Conservation (phyloP, 805 yeast genomes). For the Metschnikowia lachancei region DNA sequence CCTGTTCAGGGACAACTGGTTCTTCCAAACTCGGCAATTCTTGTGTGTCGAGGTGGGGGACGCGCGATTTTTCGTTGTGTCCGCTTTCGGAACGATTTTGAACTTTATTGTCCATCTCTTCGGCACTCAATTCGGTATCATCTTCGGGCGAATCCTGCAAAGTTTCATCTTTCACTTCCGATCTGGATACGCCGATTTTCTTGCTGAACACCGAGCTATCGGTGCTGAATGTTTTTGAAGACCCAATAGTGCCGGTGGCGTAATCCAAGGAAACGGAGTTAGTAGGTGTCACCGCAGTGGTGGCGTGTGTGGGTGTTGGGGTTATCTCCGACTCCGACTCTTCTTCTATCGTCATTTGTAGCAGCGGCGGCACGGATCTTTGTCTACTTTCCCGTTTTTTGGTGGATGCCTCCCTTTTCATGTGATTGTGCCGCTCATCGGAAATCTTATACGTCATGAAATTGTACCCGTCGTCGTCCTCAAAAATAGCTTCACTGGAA, state of each 20-base stretch:
- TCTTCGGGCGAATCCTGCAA: conserved; percentile 2
- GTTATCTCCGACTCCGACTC: conserved; percentile 17
- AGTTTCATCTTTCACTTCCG: conserved; percentile 1
- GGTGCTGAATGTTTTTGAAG: conserved; percentile 9
- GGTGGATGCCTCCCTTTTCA: neutral
- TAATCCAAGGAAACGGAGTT: conserved; percentile 9
- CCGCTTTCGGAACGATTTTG: neutral
- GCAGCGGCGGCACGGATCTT: conserved; percentile 7
- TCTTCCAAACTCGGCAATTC: neutral
- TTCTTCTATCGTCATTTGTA: conserved; percentile 16
- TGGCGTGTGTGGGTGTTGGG: conserved; percentile 10
- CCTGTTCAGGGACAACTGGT: neutral
- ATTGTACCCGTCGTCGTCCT: conserved; percentile 22
- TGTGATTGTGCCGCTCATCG: conserved; percentile 1
- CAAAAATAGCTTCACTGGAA: conserved; percentile 12
- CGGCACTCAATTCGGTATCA: conserved; percentile 4
- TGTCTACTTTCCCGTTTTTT: conserved; percentile 5
- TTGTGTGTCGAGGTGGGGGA: neutral
- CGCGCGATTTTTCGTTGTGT: neutral
- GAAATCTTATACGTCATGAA: conserved; percentile 13
- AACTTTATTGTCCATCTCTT: neutral
- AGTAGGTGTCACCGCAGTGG: conserved; percentile 4
- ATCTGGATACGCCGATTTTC: neutral
- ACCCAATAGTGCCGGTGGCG: conserved; percentile 12
- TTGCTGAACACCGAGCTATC: conserved; percentile 13